Evolutionary conservation across 2,329 filamentous ascomycete species (phyloP).

Genomic region (Arthroderma sp.): DNA sequence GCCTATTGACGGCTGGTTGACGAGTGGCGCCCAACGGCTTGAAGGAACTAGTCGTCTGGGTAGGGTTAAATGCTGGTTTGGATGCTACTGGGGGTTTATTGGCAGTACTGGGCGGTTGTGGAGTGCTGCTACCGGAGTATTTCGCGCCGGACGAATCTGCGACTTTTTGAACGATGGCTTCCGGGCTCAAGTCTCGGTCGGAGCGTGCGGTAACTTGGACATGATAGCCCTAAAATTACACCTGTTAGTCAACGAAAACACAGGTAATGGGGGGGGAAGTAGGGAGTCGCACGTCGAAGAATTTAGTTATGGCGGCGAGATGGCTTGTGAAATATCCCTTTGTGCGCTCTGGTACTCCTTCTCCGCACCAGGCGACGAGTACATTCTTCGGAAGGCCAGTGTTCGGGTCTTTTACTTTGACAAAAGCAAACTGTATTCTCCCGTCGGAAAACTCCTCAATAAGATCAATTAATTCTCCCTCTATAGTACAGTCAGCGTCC

Average conservation of each 20-base stretch:
- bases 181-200: constrained; percentile 74
- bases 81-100: constrained; percentile 55
- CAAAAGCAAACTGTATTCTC: constrained; percentile 89
- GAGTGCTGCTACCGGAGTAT: constrained; percentile 60
- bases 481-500: constrained; percentile 31
- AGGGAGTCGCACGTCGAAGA: constrained; percentile 54
- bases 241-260: constrained; percentile 5
- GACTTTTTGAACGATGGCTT: constrained; percentile 83
- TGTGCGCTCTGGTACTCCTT: constrained; percentile 92
- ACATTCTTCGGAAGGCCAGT: constrained; percentile 79
- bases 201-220: constrained; percentile 94
- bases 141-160: constrained; percentile 89
- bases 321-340: constrained; percentile 99
- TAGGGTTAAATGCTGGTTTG: constrained; percentile 86
- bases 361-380: constrained; percentile 91
- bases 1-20: constrained; percentile 35
- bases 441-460: constrained; percentile 96
- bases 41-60: constrained; percentile 44
- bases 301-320: constrained; percentile 72
- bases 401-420: constrained; percentile 94
- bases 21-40: constrained; percentile 54
- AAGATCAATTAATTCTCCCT: constrained; percentile 80
- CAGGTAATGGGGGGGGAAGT: not conserved
- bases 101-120: constrained; percentile 39
- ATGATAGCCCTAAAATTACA: constrained; percentile 60